These are phyloP conservation scores for Ophioceras dolichostomum DNA, from an alignment of 2,329 filamentous ascomycete species.

Conservation along the genomic window DNA sequence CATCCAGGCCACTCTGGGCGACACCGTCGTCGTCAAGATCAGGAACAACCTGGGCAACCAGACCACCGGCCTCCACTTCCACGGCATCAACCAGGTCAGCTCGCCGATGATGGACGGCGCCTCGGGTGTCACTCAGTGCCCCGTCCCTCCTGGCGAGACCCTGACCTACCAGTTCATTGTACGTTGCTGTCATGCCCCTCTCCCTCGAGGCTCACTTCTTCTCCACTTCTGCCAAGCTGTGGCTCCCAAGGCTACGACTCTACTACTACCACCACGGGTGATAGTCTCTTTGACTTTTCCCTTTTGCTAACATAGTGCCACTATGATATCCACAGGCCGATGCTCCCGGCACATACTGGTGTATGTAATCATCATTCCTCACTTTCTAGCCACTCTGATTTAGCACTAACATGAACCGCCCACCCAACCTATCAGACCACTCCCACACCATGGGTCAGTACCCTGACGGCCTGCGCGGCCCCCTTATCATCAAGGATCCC, in stretches of 20 bases:
- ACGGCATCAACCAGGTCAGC: conserved; percentile 43
- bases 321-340: conserved; percentile 22
- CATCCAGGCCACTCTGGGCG: conserved; percentile 37
- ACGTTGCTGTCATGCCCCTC: conserved; percentile 7
- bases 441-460: conserved; percentile 54
- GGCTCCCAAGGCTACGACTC: too few relatives aligned
- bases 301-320: too few relatives aligned
- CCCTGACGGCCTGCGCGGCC: conserved; percentile 52
- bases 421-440: conserved; percentile 30
- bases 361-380: conserved; percentile 13
- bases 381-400: conserved; percentile 3
- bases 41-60: conserved; percentile 39
- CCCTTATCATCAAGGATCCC: conserved; percentile 47
- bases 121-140: conserved; percentile 38
- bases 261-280: too few relatives aligned
- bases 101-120: conserved; percentile 48
- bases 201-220: neutral
- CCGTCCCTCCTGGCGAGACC: conserved; percentile 35
- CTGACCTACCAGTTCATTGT: conserved; percentile 41
- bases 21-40: conserved; percentile 35
- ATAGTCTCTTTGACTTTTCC: neutral
- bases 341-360: conserved; percentile 33
- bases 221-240: neutral
- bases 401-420: conserved; percentile 1
- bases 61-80: conserved; percentile 41